Conservation (phyloP, 1,284 basidiomycete genomes). For the Ganoderma sinense region DNA sequence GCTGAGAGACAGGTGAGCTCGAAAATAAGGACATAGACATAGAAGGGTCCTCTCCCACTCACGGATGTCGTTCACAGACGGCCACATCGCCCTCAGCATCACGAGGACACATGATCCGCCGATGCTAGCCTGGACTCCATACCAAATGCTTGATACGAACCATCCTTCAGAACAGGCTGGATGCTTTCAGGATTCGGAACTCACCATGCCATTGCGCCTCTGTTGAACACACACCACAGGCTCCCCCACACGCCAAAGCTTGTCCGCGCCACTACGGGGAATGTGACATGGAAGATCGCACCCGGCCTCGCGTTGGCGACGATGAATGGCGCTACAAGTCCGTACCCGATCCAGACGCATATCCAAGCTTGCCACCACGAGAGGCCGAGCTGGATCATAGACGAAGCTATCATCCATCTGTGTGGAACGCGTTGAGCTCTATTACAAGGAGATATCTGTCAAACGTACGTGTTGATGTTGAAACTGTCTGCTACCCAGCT, state of each 20-base stretch:
- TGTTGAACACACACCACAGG: constrained; percentile 85
- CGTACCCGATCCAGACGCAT: constrained; percentile 82
- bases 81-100: constrained; percentile 79
- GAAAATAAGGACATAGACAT: neutral
- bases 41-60: constrained; percentile 36
- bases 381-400: constrained; percentile 78
- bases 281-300: constrained; percentile 82
- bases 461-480: constrained; percentile 79
- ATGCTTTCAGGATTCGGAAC: constrained; percentile 37
- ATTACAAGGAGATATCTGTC: constrained; percentile 8
- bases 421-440: constrained; percentile 14
- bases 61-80: constrained; percentile 75
- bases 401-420: constrained; percentile 80
- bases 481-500: constrained; percentile 86
- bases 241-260: constrained; percentile 87
- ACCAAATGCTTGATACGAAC: constrained; percentile 64
- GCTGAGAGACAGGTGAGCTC: constrained; percentile 41
- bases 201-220: constrained; percentile 80
- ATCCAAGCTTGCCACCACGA: constrained; percentile 89
- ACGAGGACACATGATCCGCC: constrained; percentile 81
- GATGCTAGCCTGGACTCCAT: constrained; percentile 84
- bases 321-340: constrained; percentile 76
- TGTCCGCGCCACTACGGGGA: constrained; percentile 80
- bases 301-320: constrained; percentile 85
- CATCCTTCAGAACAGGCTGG: neutral